A percentile compares a stretch with the other conserved stretches of the same genome.
Evolutionary conservation across 2,329 filamentous ascomycete species (phyloP).

Genomic region (Tolypocladium amazonense): DNA sequence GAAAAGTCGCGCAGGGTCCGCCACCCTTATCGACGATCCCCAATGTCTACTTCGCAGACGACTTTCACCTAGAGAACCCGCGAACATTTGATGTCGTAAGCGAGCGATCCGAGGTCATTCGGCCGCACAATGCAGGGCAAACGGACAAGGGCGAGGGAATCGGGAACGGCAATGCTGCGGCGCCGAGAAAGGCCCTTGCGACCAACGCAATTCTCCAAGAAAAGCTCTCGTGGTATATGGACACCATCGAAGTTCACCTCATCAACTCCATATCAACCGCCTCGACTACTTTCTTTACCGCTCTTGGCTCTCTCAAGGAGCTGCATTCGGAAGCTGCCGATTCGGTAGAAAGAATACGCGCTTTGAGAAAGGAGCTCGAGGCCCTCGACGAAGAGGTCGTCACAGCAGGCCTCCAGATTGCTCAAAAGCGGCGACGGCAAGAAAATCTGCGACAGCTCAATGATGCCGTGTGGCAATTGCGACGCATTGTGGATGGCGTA

Average conservation of each 20-base stretch:
- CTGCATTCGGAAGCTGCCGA: slow-evolving; percentile 86
- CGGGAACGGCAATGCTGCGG: slow-evolving; percentile 40
- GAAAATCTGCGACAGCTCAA: slow-evolving; percentile 79
- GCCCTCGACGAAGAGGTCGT: slow-evolving; percentile 82
- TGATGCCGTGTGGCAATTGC: slow-evolving; percentile 73
- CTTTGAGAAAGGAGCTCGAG: slow-evolving; percentile 66
- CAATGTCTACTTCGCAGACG: slow-evolving; percentile 84
- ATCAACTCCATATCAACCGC: slow-evolving; percentile 94
- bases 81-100: slow-evolving; percentile 94
- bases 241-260: slow-evolving; percentile 93
- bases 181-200: slow-evolving; percentile 73
- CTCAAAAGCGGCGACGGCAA: slow-evolving; percentile 68
- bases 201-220: slow-evolving; percentile 97
- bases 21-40: slow-evolving; percentile 90
- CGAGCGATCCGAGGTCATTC: slow-evolving; percentile 92
- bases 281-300: slow-evolving; percentile 92
- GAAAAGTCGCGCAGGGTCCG: slow-evolving; percentile 57
- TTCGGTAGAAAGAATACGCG: slow-evolving; percentile 79
- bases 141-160: slow-evolving; percentile 47
- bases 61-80: slow-evolving; percentile 92
- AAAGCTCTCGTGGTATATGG: slow-evolving; percentile 99
- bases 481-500: slow-evolving; percentile 65
- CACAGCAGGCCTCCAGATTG: slow-evolving; percentile 70
- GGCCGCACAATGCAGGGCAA: slow-evolving; percentile 42
- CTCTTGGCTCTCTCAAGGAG: slow-evolving; percentile 80